Evolutionary conservation across 1,284 basidiomycete species (phyloP).

Genomic region (Acaromyces ingoldii): DNA sequence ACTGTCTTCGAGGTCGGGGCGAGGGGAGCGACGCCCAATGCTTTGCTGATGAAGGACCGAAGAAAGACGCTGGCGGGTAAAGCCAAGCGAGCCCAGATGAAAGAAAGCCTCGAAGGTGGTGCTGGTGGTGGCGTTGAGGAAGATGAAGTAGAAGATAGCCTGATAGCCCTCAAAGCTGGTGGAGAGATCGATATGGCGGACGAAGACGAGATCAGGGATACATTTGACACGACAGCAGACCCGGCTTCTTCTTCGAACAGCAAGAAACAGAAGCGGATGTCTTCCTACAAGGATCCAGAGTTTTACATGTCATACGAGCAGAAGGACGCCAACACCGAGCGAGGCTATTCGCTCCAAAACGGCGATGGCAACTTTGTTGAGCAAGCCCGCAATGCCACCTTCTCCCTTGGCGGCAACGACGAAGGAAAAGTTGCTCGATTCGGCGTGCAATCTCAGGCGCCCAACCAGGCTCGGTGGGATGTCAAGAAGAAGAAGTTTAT

Average conservation of each 20-base stretch:
- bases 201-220: conserved; percentile 62
- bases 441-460: conserved; percentile 42
- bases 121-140: neutral
- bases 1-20: conserved; percentile 87
- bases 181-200: conserved; percentile 61
- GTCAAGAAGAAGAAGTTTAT: conserved; percentile 95
- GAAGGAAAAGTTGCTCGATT: conserved; percentile 56
- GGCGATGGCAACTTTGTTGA: conserved; percentile 75
- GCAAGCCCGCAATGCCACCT: conserved; percentile 72
- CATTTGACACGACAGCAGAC: neutral
- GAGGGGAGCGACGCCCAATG: conserved; percentile 58
- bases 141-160: conserved; percentile 8
- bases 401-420: conserved; percentile 75
- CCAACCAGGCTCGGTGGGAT: conserved; percentile 73
- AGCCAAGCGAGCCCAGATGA: conserved; percentile 51
- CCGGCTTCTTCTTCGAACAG: neutral
- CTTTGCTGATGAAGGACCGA: conserved; percentile 76
- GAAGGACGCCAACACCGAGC: conserved; percentile 76
- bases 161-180: conserved; percentile 27
- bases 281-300: conserved; percentile 73
- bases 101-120: conserved; percentile 28
- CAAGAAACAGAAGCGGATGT: conserved; percentile 41
- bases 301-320: conserved; percentile 91
- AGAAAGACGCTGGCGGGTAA: conserved; percentile 68
- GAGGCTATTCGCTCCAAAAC: conserved; percentile 56